phyloP scores from a whole-genome alignment of 805 yeast species.

The Danielia reshetovae region DNA sequence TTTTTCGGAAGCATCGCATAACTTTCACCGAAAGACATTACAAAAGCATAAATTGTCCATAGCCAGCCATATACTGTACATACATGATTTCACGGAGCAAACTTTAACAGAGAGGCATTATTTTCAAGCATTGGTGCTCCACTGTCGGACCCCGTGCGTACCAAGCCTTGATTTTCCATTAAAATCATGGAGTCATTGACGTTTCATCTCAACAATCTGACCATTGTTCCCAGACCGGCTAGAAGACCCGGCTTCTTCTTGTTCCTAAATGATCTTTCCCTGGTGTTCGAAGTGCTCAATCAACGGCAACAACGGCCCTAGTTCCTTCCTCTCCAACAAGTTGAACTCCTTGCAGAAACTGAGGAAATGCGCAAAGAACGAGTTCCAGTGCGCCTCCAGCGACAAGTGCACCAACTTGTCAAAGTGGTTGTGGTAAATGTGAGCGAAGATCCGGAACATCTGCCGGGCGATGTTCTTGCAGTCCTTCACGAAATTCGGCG shows the following conservation, averaged over 20 bases:
- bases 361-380: constrained; percentile 91
- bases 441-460: constrained; percentile 94
- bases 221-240: too few species aligned
- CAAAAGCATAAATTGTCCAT: background rate
- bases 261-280: constrained; percentile 64
- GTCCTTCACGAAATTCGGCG: constrained; percentile 76
- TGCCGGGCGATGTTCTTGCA: constrained; percentile 85
- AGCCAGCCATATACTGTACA: background rate
- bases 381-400: constrained; percentile 96
- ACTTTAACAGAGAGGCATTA: too few species aligned
- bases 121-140: too few species aligned
- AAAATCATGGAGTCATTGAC: too few species aligned
- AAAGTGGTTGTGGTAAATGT: constrained; percentile 90
- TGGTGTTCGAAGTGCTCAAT: constrained; percentile 79
- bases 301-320: constrained; percentile 72
- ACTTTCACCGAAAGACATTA: too few species aligned
- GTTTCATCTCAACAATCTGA: too few species aligned
- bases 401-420: constrained; percentile 90
- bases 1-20: too few species aligned
- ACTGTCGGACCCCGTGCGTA: too few species aligned
- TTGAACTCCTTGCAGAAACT: constrained; percentile 83
- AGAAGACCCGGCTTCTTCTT: too few species aligned
- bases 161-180: too few species aligned
- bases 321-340: constrained; percentile 72
- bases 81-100: too few species aligned